Evolutionary conservation across 306 rosid species (phyloP), one percentile per base, ranked within the genome.

Genomic region (Gastrolobium villosum): DNA sequence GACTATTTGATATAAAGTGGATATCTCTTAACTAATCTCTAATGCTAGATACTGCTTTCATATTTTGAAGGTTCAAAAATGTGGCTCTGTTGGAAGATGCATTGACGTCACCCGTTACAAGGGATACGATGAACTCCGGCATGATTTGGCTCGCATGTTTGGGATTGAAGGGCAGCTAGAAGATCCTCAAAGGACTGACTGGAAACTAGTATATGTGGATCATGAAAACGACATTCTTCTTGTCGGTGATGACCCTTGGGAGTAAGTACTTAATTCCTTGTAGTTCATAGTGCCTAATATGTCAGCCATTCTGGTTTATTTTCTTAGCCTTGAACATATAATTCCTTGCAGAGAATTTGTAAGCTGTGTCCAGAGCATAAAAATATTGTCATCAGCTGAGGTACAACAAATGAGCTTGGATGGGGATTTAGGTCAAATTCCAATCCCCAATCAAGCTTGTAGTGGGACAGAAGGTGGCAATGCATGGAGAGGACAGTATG

Each of bases 241-340:
- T 30, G 98, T 92, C 55, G 98, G 98, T 3, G 98, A 94, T 55
- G 98, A 94, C 85, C 98, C 98, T 15, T 94, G 98, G 98, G 97
- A 94, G 98, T 94, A 87, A 87, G 98, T 89, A 57, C 5, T 68
- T 61, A 63, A 73, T 54, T 69, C 80, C 36, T 72, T 15, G 0
- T 43, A 32, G 10, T 77, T 60, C 20, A 10, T 45, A 31, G 20
- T 39, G 30, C 36, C 34, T 43, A 10, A 11, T 34, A 5, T 34
- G 55, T 79, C 54, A 5, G 7, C 41, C 48, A 63, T 37, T 70
- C 31, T 32, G 8, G n/a, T 70, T 32, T 41, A 3, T 65, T 57
- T 75, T 77, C 46, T 75, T 77, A 80, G 39, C 73, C 30, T 55
- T 30, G 10, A 56, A 71, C 40, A 37, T 71, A 26, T 37, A 5